phyloP scores from a whole-genome alignment of 768 basidiomycete species.

The Termitomyces sp. region DNA sequence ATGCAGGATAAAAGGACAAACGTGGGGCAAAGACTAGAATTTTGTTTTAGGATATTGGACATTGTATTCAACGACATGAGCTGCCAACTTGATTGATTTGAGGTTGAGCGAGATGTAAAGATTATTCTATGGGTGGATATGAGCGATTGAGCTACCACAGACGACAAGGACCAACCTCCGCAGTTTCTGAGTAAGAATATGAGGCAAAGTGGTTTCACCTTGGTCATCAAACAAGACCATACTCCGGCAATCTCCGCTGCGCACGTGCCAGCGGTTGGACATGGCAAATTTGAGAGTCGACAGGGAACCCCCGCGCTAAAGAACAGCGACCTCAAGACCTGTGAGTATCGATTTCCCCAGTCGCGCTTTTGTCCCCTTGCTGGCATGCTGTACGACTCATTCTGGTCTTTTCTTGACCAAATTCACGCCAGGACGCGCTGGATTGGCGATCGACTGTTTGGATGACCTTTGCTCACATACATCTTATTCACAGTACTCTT shows the following conservation, averaged over 20 bases:
- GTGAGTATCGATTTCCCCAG: constrained; percentile 25
- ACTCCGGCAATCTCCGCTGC: constrained; percentile 11
- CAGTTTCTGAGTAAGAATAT: neutral
- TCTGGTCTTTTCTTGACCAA: constrained; percentile 6
- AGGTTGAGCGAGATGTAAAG: constrained; percentile 14
- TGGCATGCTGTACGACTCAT: neutral
- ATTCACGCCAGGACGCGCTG: constrained; percentile 27
- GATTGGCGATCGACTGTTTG: constrained; percentile 33
- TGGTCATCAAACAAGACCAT: constrained; percentile 10
- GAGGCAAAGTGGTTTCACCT: constrained; percentile 10
- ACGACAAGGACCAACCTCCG: constrained; percentile 6
- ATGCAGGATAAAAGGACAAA: constrained; percentile 30
- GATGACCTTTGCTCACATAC: constrained; percentile 36
- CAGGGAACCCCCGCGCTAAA: constrained; percentile 23
- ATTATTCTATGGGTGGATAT: constrained; percentile 9
- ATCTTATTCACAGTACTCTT: constrained; percentile 12
- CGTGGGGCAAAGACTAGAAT: constrained; percentile 96
- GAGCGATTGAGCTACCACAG: neutral
- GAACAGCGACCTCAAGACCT: constrained; percentile 32
- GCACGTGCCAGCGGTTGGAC: constrained; percentile 8
- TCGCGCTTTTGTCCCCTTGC: constrained; percentile 2
- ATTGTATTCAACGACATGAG: constrained; percentile 70
- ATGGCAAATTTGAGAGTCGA: constrained; percentile 13
- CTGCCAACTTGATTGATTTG: constrained; percentile 73
- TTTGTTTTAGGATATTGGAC: constrained; percentile 66